phyloP scores from a whole-genome alignment of 1,284 basidiomycete species.

The Leccinum ponderosum region DNA sequence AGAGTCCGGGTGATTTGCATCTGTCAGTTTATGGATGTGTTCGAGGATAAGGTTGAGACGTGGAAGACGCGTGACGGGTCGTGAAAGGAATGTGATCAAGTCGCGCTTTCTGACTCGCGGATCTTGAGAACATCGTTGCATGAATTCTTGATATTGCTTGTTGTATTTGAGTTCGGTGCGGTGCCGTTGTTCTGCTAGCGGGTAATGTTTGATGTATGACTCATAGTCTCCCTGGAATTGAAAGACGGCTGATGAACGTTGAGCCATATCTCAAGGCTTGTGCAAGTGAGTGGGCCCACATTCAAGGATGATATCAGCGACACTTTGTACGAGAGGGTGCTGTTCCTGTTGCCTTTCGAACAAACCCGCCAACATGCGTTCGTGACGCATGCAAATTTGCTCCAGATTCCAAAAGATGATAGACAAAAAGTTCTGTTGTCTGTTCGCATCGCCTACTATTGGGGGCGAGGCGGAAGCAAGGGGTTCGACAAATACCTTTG shows the following conservation, averaged over 20 bases:
- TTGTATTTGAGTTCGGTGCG: slow-evolving; percentile 71
- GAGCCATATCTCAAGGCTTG: slow-evolving; percentile 14
- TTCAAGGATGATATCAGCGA: slow-evolving; percentile 77
- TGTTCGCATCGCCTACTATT: slow-evolving; percentile 50
- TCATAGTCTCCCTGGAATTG: slow-evolving; percentile 67
- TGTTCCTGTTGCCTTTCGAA: slow-evolving; percentile 76
- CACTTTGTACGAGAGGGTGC: slow-evolving; percentile 75
- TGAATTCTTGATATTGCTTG: slow-evolving; percentile 61
- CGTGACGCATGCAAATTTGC: slow-evolving; percentile 63
- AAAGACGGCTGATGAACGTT: slow-evolving; percentile 36
- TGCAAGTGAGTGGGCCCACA: slow-evolving; percentile 39
- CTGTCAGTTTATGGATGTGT: slow-evolving; percentile 65
- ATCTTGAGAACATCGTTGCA: slow-evolving; percentile 61
- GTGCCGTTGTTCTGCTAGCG: slow-evolving; percentile 76
- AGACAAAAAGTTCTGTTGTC: slow-evolving; percentile 57
- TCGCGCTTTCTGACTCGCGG: slow-evolving; percentile 76
- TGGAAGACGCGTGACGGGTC: slow-evolving; percentile 81
- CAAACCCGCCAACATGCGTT: slow-evolving; percentile 62
- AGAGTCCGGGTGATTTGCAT: slow-evolving; percentile 62
- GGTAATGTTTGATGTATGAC: slow-evolving; percentile 81
- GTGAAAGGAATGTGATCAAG: slow-evolving; percentile 75
- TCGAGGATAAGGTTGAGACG: slow-evolving; percentile 74
- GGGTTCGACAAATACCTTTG: slow-evolving; percentile 68
- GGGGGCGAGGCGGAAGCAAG: slow-evolving; percentile 55
- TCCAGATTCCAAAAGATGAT: slow-evolving; percentile 78